phyloP scores from a whole-genome alignment of 169 alveolate species.

The Eimeria necatrix region DNA sequence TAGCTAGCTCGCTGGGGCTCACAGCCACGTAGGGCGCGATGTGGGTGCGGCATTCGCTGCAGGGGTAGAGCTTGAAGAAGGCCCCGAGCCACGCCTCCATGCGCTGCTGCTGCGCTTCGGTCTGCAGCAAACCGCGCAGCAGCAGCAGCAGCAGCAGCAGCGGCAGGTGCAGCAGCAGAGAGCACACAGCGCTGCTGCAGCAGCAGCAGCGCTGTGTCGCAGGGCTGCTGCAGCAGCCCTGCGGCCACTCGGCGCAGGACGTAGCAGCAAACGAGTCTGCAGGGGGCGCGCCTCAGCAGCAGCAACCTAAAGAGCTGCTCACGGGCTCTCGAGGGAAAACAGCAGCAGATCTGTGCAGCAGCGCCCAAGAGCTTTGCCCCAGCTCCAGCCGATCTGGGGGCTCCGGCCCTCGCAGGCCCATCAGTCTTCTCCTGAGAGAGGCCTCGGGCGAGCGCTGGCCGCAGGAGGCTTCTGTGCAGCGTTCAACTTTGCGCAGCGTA shows the following conservation, averaged over 20 bases:
- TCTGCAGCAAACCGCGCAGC: not conserved
- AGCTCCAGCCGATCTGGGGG: not conserved
- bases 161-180: not conserved
- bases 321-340: not conserved
- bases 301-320: too few relatives aligned
- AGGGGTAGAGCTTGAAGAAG: not conserved
- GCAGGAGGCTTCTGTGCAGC: not conserved
- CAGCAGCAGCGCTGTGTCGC: too few relatives aligned
- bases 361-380: not conserved
- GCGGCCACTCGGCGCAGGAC: too few relatives aligned
- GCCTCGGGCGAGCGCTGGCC: not conserved
- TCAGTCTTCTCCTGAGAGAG: not conserved
- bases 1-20: too few relatives aligned
- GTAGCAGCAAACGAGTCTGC: not conserved
- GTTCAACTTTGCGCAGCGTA: not conserved
- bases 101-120: not conserved
- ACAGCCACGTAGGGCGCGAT: not conserved
- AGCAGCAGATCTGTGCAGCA: not conserved
- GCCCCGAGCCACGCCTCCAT: not conserved
- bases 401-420: not conserved
- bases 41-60: not conserved
- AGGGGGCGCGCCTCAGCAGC: not conserved
- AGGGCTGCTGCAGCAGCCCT: too few relatives aligned
- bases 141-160: conserved; percentile 21
- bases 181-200: too few relatives aligned